Conservation (phyloP, 768 basidiomycete species). For the Phlebiopsis flavidoalba region DNA sequence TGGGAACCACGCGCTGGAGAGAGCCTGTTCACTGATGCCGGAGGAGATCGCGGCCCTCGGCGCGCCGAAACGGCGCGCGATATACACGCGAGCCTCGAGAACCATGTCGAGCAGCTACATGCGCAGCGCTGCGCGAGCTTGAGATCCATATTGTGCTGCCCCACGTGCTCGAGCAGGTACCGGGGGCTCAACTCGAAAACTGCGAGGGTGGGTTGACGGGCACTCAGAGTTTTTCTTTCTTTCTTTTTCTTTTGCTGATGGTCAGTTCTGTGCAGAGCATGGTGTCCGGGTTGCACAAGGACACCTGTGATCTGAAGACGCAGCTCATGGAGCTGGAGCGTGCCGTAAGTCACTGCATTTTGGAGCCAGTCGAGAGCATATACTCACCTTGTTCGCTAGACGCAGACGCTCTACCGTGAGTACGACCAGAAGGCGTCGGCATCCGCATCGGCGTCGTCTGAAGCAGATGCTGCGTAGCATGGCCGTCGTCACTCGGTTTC, state of each 20-base stretch:
- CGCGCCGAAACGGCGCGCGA: conserved; percentile 61
- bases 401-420: background rate
- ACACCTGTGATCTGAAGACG: conserved; percentile 51
- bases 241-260: too few species aligned
- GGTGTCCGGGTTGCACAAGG: conserved; percentile 69
- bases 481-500: conserved; percentile 1
- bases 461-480: background rate
- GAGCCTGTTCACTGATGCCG: conserved; percentile 53
- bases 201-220: conserved; percentile 51
- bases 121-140: conserved; percentile 46
- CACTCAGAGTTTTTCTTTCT: background rate
- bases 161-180: conserved; percentile 52
- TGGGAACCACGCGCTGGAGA: conserved; percentile 71
- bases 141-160: conserved; percentile 48
- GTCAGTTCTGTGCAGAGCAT: conserved; percentile 52
- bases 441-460: background rate
- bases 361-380: background rate
- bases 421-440: background rate
- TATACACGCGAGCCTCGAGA: too few species aligned
- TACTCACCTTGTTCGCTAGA: background rate
- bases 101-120: conserved; percentile 68
- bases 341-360: conserved; percentile 40
- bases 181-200: conserved; percentile 73
- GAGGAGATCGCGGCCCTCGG: conserved; percentile 71
- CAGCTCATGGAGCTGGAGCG: conserved; percentile 67